Evolutionary conservation across 202 grass and related monocot species (phyloP).

Genomic region (Panicum virgatum): DNA sequence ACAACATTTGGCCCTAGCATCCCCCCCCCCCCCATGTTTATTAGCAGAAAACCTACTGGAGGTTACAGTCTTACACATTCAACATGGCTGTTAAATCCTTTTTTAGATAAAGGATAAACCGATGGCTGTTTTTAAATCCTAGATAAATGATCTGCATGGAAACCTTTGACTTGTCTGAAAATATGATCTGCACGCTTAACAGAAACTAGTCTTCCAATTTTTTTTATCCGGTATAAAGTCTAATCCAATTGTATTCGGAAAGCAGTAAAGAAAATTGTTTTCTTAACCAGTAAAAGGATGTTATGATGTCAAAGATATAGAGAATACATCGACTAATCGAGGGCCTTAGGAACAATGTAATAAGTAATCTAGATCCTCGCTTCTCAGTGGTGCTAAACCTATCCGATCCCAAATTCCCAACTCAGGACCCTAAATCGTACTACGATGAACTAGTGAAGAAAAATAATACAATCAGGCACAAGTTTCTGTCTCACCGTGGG

Average conservation of each 20-base stretch:
- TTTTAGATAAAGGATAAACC: too few species aligned
- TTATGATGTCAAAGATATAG: too few species aligned
- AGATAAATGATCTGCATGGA: not conserved
- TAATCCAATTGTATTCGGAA: not conserved
- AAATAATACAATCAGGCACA: not conserved
- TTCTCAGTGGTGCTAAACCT: not conserved
- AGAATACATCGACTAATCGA: not conserved
- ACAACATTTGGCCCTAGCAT: not conserved
- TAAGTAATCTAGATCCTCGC: not conserved
- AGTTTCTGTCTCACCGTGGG: constrained; percentile 55
- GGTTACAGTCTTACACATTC: not conserved
- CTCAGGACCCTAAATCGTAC: not conserved
- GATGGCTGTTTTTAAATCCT: too few species aligned
- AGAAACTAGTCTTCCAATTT: not conserved
- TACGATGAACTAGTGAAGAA: not conserved
- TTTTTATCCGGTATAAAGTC: not conserved
- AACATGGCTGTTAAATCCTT: not conserved
- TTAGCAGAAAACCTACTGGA: not conserved
- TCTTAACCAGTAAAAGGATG: not conserved
- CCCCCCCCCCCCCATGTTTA: not conserved
- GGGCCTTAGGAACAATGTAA: not conserved
- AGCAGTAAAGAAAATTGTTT: not conserved
- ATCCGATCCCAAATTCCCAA: not conserved
- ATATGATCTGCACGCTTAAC: not conserved
- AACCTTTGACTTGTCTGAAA: not conserved